Conservation (phyloP, 2,329 filamentous ascomycete genomes). For the Thelonectria discophora region DNA sequence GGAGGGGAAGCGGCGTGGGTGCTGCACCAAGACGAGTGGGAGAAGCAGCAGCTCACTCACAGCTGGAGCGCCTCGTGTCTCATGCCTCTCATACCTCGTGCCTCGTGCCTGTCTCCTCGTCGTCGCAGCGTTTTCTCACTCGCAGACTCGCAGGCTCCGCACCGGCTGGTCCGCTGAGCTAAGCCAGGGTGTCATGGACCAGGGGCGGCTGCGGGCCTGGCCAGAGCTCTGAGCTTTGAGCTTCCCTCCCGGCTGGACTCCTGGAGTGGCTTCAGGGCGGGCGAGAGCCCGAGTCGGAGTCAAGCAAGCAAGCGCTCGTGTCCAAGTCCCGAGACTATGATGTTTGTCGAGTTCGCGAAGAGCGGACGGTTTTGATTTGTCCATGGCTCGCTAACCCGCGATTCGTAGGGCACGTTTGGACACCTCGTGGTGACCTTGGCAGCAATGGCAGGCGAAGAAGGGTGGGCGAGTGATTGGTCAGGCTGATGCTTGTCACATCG, state of each 20-base stretch:
- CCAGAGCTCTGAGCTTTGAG: conserved; percentile 19
- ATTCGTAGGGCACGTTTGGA: conserved; percentile 8
- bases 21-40: conserved; percentile 17
- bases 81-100: neutral
- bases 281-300: conserved; percentile 4
- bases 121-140: conserved; percentile 6
- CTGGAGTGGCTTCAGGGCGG: neutral
- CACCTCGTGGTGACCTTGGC: neutral
- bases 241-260: neutral
- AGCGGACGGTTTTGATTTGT: conserved; percentile 1
- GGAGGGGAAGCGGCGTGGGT: conserved; percentile 22
- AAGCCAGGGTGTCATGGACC: conserved; percentile 20
- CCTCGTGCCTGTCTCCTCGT: conserved; percentile 9
- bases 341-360: conserved; percentile 4
- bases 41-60: conserved; percentile 25
- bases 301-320: conserved; percentile 20
- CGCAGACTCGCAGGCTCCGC: too few species aligned
- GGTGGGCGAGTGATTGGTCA: conserved; percentile 20
- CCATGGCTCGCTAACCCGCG: conserved; percentile 16
- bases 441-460: conserved; percentile 2
- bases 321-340: conserved; percentile 5
- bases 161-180: conserved; percentile 23
- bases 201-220: conserved; percentile 1
- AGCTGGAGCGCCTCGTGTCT: conserved; percentile 16
- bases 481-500: conserved; percentile 15